Evolutionary conservation across 2,329 filamentous ascomycete genomes (phyloP), one percentile per base, ranked within the genome.

Genomic region (Emergomyces pasteurianus): DNA sequence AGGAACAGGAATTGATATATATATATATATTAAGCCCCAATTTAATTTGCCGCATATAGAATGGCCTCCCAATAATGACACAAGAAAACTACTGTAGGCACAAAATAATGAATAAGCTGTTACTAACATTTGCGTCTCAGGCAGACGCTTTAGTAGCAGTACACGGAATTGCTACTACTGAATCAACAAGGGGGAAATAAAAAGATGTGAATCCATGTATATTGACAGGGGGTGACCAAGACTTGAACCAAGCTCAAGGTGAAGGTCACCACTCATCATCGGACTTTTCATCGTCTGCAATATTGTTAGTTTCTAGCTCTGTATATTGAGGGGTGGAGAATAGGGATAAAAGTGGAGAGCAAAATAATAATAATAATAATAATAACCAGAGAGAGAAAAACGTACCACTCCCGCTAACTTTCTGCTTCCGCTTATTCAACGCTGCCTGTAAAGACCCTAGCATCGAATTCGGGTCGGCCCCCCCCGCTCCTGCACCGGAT

Each of bases 361-460:
- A n/a, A n/a, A n/a, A n/a, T n/a, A n/a, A n/a, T n/a, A n/a, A n/a
- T n/a, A 38, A 47, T 16, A 31, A 47, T 43, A 62, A 31, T 54
- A 59, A 62, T 52, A 64, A 64, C n/a, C 61, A 58, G 58, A 62
- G 52, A 64, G 64, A 61, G 57, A 14, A 43, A 61, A 59, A 87
- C 89, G 85, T 84, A 96, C 92, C 92, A 80, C 90, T 95, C 73
- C 89, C 87, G 77, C 89, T 90, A 72, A 96, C 92, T 80, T 95
- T 96, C 75, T 90, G 85, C 80, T 96, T 96, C 74, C 92, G 83
- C 77, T 89, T 88, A 70, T 87, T 84, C 68, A 92, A 75, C 61
- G 87, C 88, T 63, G 85, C 87, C 62, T 89, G 89, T 67, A 96
- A 77, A 55, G 90, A 92, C 77, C 88, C 90, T 26, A 90, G 90